Conservation (phyloP, 2,329 filamentous ascomycete species). For the Lojkania enalia region DNA sequence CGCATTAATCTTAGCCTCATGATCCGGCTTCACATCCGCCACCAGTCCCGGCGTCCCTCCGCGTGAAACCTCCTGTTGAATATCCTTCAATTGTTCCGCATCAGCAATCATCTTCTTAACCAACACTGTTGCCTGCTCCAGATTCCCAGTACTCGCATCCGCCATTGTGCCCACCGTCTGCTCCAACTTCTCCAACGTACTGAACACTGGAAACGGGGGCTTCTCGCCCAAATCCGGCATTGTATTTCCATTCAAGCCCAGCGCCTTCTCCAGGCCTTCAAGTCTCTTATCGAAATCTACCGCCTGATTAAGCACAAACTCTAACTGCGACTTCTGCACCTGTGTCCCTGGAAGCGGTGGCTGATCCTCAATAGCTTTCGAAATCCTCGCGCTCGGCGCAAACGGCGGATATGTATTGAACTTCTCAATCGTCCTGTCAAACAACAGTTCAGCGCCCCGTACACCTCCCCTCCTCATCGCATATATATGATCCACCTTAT, state of each 20-base stretch:
- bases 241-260: conserved; percentile 75
- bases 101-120: conserved; percentile 73
- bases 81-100: conserved; percentile 70
- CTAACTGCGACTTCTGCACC: conserved; percentile 37
- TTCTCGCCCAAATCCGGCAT: conserved; percentile 62
- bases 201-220: conserved; percentile 68
- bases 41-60: conserved; percentile 3
- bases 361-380: conserved; percentile 33
- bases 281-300: conserved; percentile 88
- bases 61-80: conserved; percentile 33
- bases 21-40: conserved; percentile 58
- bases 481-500: conserved; percentile 69
- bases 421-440: conserved; percentile 39
- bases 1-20: conserved; percentile 84
- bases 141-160: conserved; percentile 69
- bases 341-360: conserved; percentile 39
- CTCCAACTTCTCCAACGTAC: conserved; percentile 78
- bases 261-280: conserved; percentile 73
- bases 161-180: conserved; percentile 77
- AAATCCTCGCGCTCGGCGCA: conserved; percentile 27
- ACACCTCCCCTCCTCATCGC: conserved; percentile 42
- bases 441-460: conserved; percentile 41
- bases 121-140: conserved; percentile 71
- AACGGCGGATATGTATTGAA: conserved; percentile 40
- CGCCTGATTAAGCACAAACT: conserved; percentile 73